Evolutionary conservation across 345 rosid species (phyloP).

Genomic region (Theobroma cacao): DNA sequence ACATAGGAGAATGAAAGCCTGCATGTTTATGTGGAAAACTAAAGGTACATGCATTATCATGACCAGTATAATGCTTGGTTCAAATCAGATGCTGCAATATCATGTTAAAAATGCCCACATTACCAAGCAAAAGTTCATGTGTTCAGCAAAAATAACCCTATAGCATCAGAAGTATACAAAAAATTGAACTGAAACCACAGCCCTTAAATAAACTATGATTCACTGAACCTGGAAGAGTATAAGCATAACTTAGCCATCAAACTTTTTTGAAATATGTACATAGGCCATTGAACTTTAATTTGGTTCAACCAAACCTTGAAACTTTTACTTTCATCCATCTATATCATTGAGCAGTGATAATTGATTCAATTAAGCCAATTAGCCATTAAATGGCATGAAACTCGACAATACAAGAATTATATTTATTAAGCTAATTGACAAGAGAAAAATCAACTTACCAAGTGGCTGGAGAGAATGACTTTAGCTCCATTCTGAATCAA

Average conservation of each 20-base stretch:
- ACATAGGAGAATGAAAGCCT: background rate
- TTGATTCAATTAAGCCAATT: conserved; percentile 3
- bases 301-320: background rate
- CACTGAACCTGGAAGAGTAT: background rate
- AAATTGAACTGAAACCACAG: background rate
- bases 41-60: background rate
- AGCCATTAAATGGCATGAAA: background rate
- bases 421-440: background rate
- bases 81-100: background rate
- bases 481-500: conserved; percentile 84
- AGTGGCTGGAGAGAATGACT: conserved; percentile 93
- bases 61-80: background rate
- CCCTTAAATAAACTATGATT: background rate
- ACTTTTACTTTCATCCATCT: background rate
- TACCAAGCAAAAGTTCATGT: background rate
- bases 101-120: background rate
- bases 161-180: background rate
- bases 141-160: background rate
- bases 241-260: background rate
- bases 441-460: conserved; percentile 42
- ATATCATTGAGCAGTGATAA: background rate
- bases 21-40: background rate
- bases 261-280: background rate
- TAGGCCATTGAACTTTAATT: background rate
- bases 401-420: background rate